Conservation (phyloP, 2,329 filamentous ascomycete genomes). For the Stemphylium lycopersici region DNA sequence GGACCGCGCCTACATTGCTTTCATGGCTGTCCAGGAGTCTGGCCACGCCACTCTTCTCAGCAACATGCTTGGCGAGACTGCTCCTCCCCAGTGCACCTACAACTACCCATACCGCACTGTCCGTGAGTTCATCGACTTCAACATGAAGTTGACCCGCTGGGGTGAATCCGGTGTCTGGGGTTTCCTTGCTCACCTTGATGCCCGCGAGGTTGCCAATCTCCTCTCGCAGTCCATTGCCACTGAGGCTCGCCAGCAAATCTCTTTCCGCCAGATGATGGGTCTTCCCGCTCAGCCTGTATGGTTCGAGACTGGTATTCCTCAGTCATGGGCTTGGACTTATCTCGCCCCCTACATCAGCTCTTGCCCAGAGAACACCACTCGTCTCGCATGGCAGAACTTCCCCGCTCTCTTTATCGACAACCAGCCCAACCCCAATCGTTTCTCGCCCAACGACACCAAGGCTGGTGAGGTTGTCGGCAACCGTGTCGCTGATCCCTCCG, state of each 20-base stretch:
- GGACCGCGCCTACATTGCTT: slow-evolving; percentile 72
- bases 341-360: slow-evolving; percentile 80
- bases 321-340: slow-evolving; percentile 84
- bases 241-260: slow-evolving; percentile 82
- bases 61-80: slow-evolving; percentile 75
- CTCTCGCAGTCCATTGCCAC: slow-evolving; percentile 77
- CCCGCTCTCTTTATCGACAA: slow-evolving; percentile 74
- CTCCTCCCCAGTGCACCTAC: slow-evolving; percentile 78
- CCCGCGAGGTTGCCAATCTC: slow-evolving; percentile 73
- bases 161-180: slow-evolving; percentile 82
- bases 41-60: slow-evolving; percentile 78
- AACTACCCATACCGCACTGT: slow-evolving; percentile 80
- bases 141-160: slow-evolving; percentile 82
- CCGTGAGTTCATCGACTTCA: slow-evolving; percentile 80
- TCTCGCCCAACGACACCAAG: slow-evolving; percentile 66
- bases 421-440: slow-evolving; percentile 74
- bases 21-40: slow-evolving; percentile 78
- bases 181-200: slow-evolving; percentile 78
- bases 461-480: slow-evolving; percentile 69
- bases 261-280: slow-evolving; percentile 82
- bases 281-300: slow-evolving; percentile 82
- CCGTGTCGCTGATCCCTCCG: slow-evolving; percentile 62
- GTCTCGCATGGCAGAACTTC: slow-evolving; percentile 85
- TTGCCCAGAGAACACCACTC: slow-evolving; percentile 74
- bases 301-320: slow-evolving; percentile 80